Conservation (phyloP, 345 rosid species). For the Arabidopsis thaliana region DNA sequence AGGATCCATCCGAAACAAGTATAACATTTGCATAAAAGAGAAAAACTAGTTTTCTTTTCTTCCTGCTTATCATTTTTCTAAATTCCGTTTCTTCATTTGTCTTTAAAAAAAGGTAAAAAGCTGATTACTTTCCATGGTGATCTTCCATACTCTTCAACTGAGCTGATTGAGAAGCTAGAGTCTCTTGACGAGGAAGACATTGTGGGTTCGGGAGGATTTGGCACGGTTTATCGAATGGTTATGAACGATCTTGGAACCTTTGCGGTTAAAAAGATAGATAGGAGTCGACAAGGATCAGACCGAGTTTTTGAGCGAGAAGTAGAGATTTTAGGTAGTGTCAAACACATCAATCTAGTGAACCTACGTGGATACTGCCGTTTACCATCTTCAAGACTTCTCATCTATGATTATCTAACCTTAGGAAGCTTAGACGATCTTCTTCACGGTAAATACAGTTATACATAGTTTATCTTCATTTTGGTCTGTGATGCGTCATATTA, state of each 20-base stretch:
- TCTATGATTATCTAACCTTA: constrained; percentile 85
- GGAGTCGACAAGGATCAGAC: constrained; percentile 88
- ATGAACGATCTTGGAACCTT: constrained; percentile 98
- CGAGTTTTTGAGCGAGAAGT: constrained; percentile 90
- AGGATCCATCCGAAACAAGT: constrained; percentile 64
- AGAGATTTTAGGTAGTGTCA: constrained; percentile 95
- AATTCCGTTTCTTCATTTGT: not conserved
- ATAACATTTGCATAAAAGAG: not conserved
- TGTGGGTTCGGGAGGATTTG: constrained; percentile 98
- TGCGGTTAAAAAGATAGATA: constrained; percentile 93
- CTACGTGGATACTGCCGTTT: constrained; percentile 94
- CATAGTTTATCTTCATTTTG: not conserved
- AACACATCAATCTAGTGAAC: constrained; percentile 91
- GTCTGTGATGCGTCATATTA: not conserved
- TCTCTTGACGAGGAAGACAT: constrained; percentile 91
- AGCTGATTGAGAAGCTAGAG: constrained; percentile 92
- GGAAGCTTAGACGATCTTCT: constrained; percentile 92
- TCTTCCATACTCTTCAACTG: constrained; percentile 85
- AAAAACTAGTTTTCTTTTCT: not conserved
- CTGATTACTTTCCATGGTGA: constrained; percentile 97
- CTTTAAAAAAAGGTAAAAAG: constrained; percentile 58
- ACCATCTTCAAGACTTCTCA: constrained; percentile 82
- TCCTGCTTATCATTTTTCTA: not conserved
- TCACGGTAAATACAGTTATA: constrained; percentile 59
- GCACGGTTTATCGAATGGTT: constrained; percentile 95